A percentile compares a stretch with the other conserved stretches of the same genome.
These are phyloP conservation scores for Mrakia blollopis DNA, from an alignment of 768 basidiomycete species.

Conservation along the genomic window DNA sequence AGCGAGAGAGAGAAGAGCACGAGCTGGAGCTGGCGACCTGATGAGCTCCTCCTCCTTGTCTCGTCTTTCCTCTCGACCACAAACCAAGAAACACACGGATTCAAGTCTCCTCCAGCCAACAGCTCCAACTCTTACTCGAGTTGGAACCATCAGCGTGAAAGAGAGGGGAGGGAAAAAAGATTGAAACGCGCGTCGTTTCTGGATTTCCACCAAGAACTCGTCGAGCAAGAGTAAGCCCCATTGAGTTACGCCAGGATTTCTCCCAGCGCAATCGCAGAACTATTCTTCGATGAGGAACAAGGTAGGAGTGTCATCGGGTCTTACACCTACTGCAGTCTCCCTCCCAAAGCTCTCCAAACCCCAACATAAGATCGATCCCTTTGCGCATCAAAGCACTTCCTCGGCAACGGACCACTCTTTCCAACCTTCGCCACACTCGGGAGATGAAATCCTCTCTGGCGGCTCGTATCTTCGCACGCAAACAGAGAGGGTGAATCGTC, in stretches of 20 bases:
- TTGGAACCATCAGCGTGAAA: not conserved
- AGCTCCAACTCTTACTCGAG: not conserved
- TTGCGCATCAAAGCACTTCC: constrained; percentile 3
- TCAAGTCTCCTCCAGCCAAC: constrained; percentile 6
- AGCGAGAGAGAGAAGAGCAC: too few relatives aligned
- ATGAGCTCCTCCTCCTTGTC: too few relatives aligned
- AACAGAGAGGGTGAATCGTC: not conserved
- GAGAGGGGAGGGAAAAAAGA: not conserved
- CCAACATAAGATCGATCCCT: not conserved
- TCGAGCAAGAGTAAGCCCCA: constrained; percentile 33
- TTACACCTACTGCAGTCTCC: not conserved
- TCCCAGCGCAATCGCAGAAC: constrained; percentile 28
- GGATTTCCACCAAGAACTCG: not conserved
- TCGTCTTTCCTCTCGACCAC: too few relatives aligned
- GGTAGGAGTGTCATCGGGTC: constrained; percentile 10
- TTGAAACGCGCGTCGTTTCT: constrained; percentile 16
- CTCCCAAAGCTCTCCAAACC: not conserved
- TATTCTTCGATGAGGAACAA: constrained; percentile 32
- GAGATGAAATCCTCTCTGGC: not conserved
- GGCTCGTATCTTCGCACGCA: constrained; percentile 31
- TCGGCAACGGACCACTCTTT: not conserved
- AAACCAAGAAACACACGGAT: not conserved
- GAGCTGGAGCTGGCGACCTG: too few relatives aligned
- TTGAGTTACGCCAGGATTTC: constrained; percentile 30
- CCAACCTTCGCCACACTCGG: not conserved